Percentiles rank a stretch among this genome's conserved stretches.
Conservation (phyloP, 192 early-diverging fungal species). For the Rhizophlyctis rosea region DNA sequence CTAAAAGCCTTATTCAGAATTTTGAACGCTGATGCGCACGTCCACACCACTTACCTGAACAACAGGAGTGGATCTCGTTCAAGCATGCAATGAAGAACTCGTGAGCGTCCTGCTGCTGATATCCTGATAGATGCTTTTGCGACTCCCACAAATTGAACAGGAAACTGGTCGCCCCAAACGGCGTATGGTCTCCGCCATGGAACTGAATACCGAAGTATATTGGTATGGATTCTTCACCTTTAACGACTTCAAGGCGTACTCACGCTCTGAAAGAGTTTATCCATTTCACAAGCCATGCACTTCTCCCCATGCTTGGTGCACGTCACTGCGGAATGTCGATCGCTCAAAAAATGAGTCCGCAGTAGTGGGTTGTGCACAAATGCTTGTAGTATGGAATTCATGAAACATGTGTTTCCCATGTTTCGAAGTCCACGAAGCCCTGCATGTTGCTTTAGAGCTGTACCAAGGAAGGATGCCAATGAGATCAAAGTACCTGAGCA, state of each 20-base stretch:
- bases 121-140: constrained; percentile 81
- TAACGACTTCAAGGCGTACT: no score
- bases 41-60: constrained; percentile 17
- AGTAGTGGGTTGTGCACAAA: constrained; percentile 90
- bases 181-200: constrained; percentile 62
- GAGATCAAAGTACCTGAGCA: constrained; percentile 38
- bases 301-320: constrained; percentile 52
- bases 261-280: constrained; percentile 74
- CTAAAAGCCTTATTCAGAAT: constrained; percentile 3
- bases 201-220: constrained; percentile 54
- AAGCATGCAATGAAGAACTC: constrained; percentile 92
- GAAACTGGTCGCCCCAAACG: constrained; percentile 81
- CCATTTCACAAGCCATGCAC: constrained; percentile 95
- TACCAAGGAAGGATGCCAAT: constrained; percentile 27
- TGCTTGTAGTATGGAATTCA: constrained; percentile 90
- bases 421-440: constrained; percentile 88
- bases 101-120: constrained; percentile 95
- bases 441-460: constrained; percentile 28
- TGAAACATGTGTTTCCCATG: constrained; percentile 94
- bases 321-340: constrained; percentile 69
- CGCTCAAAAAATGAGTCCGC: constrained; percentile 86
- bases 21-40: neutral
- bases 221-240: no score
- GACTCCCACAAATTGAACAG: constrained; percentile 88
- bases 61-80: constrained; percentile 76